phyloP scores from a whole-genome alignment of 345 rosid genomes.

The Nasturtium officinale region DNA sequence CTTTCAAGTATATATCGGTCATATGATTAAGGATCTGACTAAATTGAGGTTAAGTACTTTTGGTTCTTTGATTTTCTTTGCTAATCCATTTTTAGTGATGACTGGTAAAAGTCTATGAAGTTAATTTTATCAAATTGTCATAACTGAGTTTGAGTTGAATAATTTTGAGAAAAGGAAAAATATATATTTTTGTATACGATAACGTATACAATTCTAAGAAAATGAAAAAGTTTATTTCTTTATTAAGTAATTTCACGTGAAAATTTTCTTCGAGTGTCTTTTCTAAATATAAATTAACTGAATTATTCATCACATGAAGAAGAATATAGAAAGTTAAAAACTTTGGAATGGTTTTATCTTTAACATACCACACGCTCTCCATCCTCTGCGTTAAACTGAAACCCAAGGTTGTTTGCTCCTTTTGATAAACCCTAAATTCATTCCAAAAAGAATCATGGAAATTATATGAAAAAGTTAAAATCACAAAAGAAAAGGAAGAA shows the following conservation, averaged over 20 bases:
- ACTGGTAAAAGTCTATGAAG: background rate
- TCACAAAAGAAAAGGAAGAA: constrained; percentile 30
- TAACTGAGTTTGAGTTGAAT: background rate
- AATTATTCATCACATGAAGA: constrained; percentile 33
- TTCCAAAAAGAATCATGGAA: constrained; percentile 41
- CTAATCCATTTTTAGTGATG: background rate
- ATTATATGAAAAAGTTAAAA: constrained; percentile 3
- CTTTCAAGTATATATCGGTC: background rate
- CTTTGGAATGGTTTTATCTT: constrained; percentile 39
- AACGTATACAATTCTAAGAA: background rate
- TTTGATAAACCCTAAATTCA: constrained; percentile 45
- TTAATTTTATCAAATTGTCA: background rate
- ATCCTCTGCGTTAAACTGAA: constrained; percentile 43
- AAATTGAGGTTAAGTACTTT: background rate
- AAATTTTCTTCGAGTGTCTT: constrained; percentile 16
- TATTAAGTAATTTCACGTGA: constrained; percentile 4
- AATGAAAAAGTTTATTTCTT: constrained; percentile 2
- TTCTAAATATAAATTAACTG: constrained; percentile 7
- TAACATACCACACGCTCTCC: constrained; percentile 42
- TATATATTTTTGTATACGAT: background rate
- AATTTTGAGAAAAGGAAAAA: background rate
- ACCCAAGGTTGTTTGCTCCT: constrained; percentile 45
- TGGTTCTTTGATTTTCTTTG: background rate
- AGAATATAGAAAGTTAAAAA: constrained; percentile 41
- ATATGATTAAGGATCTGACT: background rate